Base-by-base conservation (phyloP, 257 asterid species). In the Ligustrum vulgare region DNA sequence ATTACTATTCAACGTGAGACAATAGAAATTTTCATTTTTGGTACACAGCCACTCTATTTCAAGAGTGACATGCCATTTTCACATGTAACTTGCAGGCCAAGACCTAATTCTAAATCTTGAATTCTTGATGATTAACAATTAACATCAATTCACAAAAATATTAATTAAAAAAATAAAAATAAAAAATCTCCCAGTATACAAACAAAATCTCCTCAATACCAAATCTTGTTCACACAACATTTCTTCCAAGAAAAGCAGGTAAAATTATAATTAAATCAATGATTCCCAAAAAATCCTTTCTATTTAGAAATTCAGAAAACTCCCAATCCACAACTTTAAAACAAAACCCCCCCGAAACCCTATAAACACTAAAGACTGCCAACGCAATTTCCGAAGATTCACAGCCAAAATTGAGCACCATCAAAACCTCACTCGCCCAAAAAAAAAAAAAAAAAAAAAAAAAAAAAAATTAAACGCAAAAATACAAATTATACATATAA, bases 81-180 rank as follows among this genome's bases (percentile, higher is more conserved):
- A 18, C 32, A 34, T 15, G 16, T 12, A 39, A 41, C 58, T 54
- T 72, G 56, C 47, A 67, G 34, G 45, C 68, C 6, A 77, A 31
- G 32, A 60, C 74, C 69, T 63, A 68, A 64, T 70, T 34, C 74
- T 39, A 37, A 33, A 12, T 20, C 22, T 35, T 60, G 66, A 60
- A 51, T 43, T 72, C 37, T 31, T 62, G 23, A 76, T 70, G 64
- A 8, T 4, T 6, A 56, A 56, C 64, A 56, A 20, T 56, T 18
- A 20, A 56, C 31, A 9, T 7, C 31, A 56, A 56, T 56, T 56
- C 63, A 1, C 43, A 37, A 36, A 7, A 36, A 37, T 28, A 37
- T 28, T 28, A 28, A 28, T 28, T 28, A 8, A 37, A 37, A 5
- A 37, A 39, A 39, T 8, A 39, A 45, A 9, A 70, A 41, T 7